Evolutionary conservation across 2,329 filamentous ascomycete genomes (phyloP).

Genomic region (Akanthomyces dipterigenus): DNA sequence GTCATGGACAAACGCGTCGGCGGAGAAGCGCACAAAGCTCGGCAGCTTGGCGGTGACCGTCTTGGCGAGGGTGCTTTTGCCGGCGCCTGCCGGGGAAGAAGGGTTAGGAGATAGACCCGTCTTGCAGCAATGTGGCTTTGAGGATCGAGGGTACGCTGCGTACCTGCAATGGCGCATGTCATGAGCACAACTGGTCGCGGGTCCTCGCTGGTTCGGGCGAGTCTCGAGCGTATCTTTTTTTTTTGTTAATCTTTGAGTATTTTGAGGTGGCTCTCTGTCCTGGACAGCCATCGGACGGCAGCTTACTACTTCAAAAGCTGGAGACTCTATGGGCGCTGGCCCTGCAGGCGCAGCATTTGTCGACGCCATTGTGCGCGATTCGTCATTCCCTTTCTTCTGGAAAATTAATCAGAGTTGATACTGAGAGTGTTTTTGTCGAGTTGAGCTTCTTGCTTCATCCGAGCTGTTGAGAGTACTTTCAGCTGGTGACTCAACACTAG

Average conservation of each 20-base stretch:
- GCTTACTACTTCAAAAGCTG: constrained; percentile 4
- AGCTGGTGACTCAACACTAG: constrained; percentile 6
- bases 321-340: not conserved
- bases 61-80: constrained; percentile 12
- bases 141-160: not conserved
- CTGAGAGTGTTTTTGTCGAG: not conserved
- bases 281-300: not conserved
- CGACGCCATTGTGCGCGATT: not conserved
- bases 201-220: not conserved
- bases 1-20: constrained; percentile 1
- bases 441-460: not conserved
- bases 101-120: not conserved
- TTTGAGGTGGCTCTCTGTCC: not conserved
- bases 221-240: constrained; percentile 1
- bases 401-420: not conserved
- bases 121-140: not conserved
- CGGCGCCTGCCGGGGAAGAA: not conserved
- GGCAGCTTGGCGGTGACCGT: not conserved
- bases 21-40: constrained; percentile 8
- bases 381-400: not conserved
- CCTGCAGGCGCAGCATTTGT: not conserved
- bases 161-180: constrained; percentile 11
- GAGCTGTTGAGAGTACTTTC: not conserved
- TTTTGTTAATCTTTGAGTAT: not conserved
- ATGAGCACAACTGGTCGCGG: constrained; percentile 4